phyloP scores from a whole-genome alignment of 192 early-diverging fungal species.

The Allomyces macrogynus region DNA sequence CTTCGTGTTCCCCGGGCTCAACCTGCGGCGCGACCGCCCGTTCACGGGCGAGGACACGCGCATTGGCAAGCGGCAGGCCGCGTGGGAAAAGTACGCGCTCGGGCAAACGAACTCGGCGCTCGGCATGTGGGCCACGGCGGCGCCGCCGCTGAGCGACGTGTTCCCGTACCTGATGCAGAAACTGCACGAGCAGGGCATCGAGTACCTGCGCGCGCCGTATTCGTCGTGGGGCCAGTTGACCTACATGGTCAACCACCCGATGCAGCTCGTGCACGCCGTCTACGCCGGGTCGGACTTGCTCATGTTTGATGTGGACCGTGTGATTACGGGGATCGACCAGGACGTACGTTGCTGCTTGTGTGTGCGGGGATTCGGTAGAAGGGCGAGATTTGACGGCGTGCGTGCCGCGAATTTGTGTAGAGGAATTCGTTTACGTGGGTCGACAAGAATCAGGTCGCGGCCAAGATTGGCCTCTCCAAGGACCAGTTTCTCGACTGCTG shows the following conservation, averaged over 20 bases:
- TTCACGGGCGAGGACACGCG: conserved; percentile 42
- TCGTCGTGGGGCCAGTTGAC: conserved; percentile 57
- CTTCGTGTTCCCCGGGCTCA: conserved; percentile 56
- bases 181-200: conserved; percentile 37
- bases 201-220: conserved; percentile 63
- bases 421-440: conserved; percentile 43
- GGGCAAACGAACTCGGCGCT: conserved; percentile 34
- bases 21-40: conserved; percentile 39
- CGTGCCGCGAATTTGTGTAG: conserved; percentile 3
- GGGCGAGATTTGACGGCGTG: neutral
- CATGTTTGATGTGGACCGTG: conserved; percentile 54
- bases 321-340: conserved; percentile 43
- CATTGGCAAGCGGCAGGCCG: conserved; percentile 31
- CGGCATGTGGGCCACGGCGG: conserved; percentile 13
- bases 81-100: conserved; percentile 48
- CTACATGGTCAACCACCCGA: conserved; percentile 45
- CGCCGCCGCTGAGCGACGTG: conserved; percentile 35
- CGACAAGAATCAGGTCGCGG: conserved; percentile 35
- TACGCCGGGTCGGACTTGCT: conserved; percentile 50
- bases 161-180: conserved; percentile 46
- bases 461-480: conserved; percentile 30
- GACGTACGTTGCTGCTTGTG: conserved; percentile 9
- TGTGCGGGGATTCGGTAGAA: neutral
- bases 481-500: conserved; percentile 62
- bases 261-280: conserved; percentile 46